These are phyloP conservation scores for Gynostemma pentaphyllum DNA, from an alignment of 306 rosid species.

Conservation along the genomic window DNA sequence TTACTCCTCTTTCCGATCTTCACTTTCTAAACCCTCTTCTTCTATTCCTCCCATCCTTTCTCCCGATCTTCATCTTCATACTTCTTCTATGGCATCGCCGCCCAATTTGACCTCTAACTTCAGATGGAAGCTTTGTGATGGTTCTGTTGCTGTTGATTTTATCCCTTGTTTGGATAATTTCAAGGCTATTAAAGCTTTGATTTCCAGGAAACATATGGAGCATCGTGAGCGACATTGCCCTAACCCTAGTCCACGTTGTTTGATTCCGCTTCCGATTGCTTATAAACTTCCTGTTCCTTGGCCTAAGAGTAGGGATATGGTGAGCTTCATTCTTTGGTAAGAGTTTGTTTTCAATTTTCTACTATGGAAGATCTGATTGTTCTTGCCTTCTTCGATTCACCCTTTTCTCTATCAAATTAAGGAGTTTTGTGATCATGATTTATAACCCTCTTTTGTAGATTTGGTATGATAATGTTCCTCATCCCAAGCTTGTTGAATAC, in stretches of 20 bases:
- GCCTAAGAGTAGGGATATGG: conserved; percentile 99
- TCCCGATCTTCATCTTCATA: neutral
- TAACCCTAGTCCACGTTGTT: conserved; percentile 29
- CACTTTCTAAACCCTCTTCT: neutral
- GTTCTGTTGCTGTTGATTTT: conserved; percentile 31
- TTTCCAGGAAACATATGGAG: conserved; percentile 76
- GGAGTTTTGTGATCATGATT: neutral
- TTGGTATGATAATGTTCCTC: conserved; percentile 91
- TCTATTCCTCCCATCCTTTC: neutral
- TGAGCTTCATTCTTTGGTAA: conserved; percentile 73
- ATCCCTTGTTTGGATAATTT: conserved; percentile 85
- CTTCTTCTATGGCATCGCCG: neutral
- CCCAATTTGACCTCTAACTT: too few relatives aligned
- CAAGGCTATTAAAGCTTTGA: conserved; percentile 55
- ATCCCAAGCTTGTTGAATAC: conserved; percentile 86
- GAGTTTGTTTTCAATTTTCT: conserved; percentile 18
- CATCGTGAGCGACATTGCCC: conserved; percentile 95
- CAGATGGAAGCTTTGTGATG: conserved; percentile 57
- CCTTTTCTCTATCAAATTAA: neutral
- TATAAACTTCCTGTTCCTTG: conserved; percentile 60
- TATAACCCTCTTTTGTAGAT: conserved; percentile 26
- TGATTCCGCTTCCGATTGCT: conserved; percentile 61
- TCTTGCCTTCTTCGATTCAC: neutral
- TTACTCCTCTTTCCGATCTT: conserved; percentile 25
- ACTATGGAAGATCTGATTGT: neutral